These are phyloP conservation scores for Schizochytrium sp. DNA, from an alignment of 108 stramenopile species.

Conservation along the genomic window DNA sequence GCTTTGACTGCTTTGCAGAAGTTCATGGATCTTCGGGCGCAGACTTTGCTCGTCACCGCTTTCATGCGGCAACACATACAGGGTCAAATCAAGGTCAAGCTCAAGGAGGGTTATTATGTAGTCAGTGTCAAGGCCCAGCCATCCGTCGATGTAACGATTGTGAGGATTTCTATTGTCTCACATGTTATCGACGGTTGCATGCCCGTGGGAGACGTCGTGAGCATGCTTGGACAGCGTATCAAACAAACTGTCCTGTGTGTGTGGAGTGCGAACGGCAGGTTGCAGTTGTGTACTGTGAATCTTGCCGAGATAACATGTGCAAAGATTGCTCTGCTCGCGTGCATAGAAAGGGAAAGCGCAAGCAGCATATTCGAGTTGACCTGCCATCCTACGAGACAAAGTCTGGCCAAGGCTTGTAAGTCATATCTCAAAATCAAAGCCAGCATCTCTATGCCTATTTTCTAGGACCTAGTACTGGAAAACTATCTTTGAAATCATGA, in stretches of 20 bases:
- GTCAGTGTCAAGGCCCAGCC: constrained; percentile 28
- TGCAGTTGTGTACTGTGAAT: constrained; percentile 25
- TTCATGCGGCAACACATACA: neutral
- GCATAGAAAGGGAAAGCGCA: constrained; percentile 5
- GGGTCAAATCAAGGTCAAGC: neutral
- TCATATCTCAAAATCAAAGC: too few relatives aligned
- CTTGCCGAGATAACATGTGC: constrained; percentile 16
- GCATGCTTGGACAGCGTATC: constrained; percentile 20
- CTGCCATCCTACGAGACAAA: neutral
- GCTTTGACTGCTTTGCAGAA: constrained; percentile 57
- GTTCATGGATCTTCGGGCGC: constrained; percentile 15
- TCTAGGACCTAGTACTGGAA: too few relatives aligned
- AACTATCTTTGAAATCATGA: too few relatives aligned
- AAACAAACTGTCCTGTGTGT: neutral
- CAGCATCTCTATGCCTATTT: too few relatives aligned
- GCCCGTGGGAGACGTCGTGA: constrained; percentile 28
- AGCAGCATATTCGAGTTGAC: neutral
- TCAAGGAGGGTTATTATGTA: neutral
- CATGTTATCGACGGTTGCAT: constrained; percentile 43
- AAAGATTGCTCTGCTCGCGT: neutral
- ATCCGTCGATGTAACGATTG: neutral
- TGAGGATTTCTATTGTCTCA: constrained; percentile 44
- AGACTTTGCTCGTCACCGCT: neutral
- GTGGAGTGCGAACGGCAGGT: constrained; percentile 59
- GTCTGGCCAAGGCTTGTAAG: constrained; percentile 29